Base-by-base conservation (phyloP, 2,329 filamentous ascomycete genomes). In the Shiraia sp. region DNA sequence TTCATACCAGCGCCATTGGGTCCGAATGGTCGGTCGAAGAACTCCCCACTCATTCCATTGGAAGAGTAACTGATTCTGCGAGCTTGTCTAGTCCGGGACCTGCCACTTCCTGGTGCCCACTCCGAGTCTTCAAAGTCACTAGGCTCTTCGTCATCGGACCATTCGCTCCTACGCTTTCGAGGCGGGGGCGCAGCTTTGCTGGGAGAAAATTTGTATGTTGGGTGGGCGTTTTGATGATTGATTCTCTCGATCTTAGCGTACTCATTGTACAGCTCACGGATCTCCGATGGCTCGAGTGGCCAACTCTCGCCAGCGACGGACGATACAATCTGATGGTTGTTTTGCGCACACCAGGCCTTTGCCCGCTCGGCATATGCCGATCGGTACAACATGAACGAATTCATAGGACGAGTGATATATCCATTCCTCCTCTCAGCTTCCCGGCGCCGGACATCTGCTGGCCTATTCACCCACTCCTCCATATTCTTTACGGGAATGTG, bases 321-420 rank as follows among this genome's bases (percentile, higher is more conserved):
- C 2, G 92, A 97, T 17, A 97, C 87, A 25, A 93, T 76, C 68
- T 99, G 92, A 68, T 99, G 92, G 71, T 97, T 96, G 69, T 93
- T 92, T 59, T 93, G 84, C 10, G 82, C 75, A 57, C 87, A 88
- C 77, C 85, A 88, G 36, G 81, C 77, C 70, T 96, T 96, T 45
- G 88, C 89, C 23, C 90, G 79, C 48, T 93, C 88, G 46, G 95
- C 88, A 64, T 89, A 96, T 6, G 90, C 89, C 53, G 93, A 96
- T 29, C 93, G 86, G 69, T 99, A 99, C 36, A 99, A 77, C 87
- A 99, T 96, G 74, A 97, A 99, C 1, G 89, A 92, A 69, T 99
- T 99, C 86, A 96, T 95, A 2, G 93, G 91, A 22, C 93, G 80
- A 59, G 92, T 90, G 55, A 97, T 80, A 65, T 91, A 90, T 17